Evolutionary conservation across 495 filamentous ascomycete species (phyloP).

Genomic region (Oleoguttula mirabilis): DNA sequence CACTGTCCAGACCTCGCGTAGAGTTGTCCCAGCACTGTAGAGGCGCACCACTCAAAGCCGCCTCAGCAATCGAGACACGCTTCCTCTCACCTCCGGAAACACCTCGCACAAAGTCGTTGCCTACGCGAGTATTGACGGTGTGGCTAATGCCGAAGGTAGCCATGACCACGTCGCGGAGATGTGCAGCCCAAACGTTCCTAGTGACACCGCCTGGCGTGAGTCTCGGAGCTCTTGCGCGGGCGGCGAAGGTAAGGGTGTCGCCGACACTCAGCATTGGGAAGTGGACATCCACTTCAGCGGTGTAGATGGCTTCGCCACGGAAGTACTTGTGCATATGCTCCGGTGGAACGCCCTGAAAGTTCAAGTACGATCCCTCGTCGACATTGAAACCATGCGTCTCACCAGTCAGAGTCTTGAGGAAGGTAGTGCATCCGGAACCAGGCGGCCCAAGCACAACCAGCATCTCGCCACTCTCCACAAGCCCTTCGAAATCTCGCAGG

Average conservation of each 20-base stretch:
- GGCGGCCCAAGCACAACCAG: constrained; percentile 68
- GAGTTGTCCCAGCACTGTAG: constrained; percentile 35
- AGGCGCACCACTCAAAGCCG: constrained; percentile 27
- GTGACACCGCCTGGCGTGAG: constrained; percentile 28
- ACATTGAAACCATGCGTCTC: constrained; percentile 45
- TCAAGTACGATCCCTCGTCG: constrained; percentile 28
- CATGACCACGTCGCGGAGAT: constrained; percentile 34
- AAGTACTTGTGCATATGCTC: constrained; percentile 33
- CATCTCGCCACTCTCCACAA: constrained; percentile 68
- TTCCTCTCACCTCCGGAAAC: constrained; percentile 34
- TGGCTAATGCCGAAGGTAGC: constrained; percentile 34
- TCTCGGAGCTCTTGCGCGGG: constrained; percentile 29
- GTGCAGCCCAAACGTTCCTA: constrained; percentile 21
- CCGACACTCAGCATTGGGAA: constrained; percentile 32
- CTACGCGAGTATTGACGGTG: constrained; percentile 32
- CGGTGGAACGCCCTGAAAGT: constrained; percentile 32
- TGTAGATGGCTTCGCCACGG: constrained; percentile 36
- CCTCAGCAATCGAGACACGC: constrained; percentile 34
- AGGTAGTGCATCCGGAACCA: constrained; percentile 57
- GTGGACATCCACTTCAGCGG: constrained; percentile 35
- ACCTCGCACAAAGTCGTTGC: constrained; percentile 34
- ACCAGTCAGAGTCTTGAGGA: constrained; percentile 60
- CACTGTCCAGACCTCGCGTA: constrained; percentile 32
- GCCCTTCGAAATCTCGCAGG: constrained; percentile 57
- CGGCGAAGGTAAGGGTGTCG: constrained; percentile 32